Evolutionary conservation across 169 alveolate genomes (phyloP), one percentile per base, ranked within the genome.

Genomic region (Ophryocystis elektroscirrha): DNA sequence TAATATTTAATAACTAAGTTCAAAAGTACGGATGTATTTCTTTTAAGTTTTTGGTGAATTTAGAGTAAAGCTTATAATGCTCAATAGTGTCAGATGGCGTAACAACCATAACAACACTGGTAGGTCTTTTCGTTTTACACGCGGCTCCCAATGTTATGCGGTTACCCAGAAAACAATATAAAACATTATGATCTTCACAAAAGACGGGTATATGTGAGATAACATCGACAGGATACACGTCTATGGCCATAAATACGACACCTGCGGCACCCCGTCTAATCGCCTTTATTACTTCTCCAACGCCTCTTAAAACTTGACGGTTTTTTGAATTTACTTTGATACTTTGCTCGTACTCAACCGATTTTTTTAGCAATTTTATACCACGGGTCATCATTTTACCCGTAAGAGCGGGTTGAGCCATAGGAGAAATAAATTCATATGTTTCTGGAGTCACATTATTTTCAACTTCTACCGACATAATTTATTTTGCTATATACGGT

Each of bases 141-240:
- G 90, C 83, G 28, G 70, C 79, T 35, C 96, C 96, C 43, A 91
- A 70, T 5, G 74, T 78, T 61, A 75, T 72, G 62, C 88, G 82
- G 39, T 86, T 65, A 47, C 82, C 67, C 15, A 91, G 85, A 63
- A 82, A 91, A 38, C 85, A 79, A 63, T 89, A 91, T 9, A 92
- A 84, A 27, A 83, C 59, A 29, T 77, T 73, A 44, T 75, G 64
- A 46, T 81, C 87, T 57, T 89, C 97, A 61, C 98, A 91, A 38
- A 85, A 68, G 18, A 84, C 58, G 26, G 97, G 97, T 15, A 91
- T 63, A 58, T 91, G 98, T 9, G 93, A 79, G 15, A 87, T 69
- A 2, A 87, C 86, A 61, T 91, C 96, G 27, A 89, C 73, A 0
- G 98, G 98, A 37, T 82, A 79, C 19, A 89, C 89, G 59, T 90